A percentile compares a stretch with the other conserved stretches of the same genome.
Evolutionary conservation across 148 eudicot species (phyloP).

Genomic region (Cornus suecica): DNA sequence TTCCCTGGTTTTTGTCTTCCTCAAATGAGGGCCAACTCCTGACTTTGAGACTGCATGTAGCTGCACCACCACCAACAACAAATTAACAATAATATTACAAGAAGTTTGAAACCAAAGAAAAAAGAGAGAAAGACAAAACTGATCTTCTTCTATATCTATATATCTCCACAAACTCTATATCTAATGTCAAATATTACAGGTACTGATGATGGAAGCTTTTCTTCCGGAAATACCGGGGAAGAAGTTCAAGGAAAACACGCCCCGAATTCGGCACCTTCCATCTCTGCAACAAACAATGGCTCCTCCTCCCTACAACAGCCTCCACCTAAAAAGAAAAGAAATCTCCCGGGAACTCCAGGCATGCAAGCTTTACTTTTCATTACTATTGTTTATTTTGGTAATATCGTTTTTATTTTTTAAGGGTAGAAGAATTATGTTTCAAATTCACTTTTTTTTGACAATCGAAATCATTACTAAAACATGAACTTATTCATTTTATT

Average conservation of each 20-base stretch:
- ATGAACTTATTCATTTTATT: too few relatives aligned
- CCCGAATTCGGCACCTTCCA: constrained; percentile 6
- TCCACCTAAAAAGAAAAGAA: constrained; percentile 46
- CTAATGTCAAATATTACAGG: constrained; percentile 47
- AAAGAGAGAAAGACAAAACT: constrained; percentile 6
- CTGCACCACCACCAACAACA: not conserved
- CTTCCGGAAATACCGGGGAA: constrained; percentile 38
- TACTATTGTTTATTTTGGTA: too few relatives aligned
- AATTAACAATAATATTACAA: not conserved
- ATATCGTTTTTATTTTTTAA: too few relatives aligned
- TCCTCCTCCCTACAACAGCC: constrained; percentile 29
- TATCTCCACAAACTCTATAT: not conserved
- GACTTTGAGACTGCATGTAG: not conserved
- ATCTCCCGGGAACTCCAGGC: constrained; percentile 68
- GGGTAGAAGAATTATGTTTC: too few relatives aligned
- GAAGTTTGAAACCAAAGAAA: not conserved
- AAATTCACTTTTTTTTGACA: not conserved
- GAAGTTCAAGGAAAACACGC: constrained; percentile 21
- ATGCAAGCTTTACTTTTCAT: too few relatives aligned
- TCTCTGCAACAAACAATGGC: constrained; percentile 20
- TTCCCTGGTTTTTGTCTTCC: constrained; percentile 30
- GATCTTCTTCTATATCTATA: not conserved
- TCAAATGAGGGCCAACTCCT: constrained; percentile 18
- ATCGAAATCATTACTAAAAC: not conserved
- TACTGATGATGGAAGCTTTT: constrained; percentile 54